Base-by-base conservation (phyloP, 2,329 filamentous ascomycete species). In the Helotiales sp. region DNA sequence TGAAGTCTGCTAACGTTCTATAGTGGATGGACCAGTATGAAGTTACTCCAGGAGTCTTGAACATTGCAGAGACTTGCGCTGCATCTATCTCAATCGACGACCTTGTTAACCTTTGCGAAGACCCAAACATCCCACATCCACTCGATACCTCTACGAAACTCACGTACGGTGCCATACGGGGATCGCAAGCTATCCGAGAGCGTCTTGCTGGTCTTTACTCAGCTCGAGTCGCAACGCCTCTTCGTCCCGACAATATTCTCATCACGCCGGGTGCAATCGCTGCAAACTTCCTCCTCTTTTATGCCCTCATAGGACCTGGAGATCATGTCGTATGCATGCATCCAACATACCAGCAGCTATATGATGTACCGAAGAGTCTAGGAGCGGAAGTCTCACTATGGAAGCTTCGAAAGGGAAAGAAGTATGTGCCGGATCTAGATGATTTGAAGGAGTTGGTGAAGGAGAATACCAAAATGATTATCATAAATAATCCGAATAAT, bases 321-420 rank as follows among this genome's bases (percentile, higher is more conserved):
- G 92, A 97, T 75, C 93, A 97, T 82, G 91, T 95, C 55, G 86
- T 97, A 66, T 96, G 92, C 75, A 91, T 96, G 66, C 92, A 93
- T 76, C 93, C 93, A 13, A 95, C 92, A 0, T 96, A 96, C 74
- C 92, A 96, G 77, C 92, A 96, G 74, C 84, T 97, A 1, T 96
- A 95, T 75, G 83, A 88, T 10, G 86, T 96, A 0, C 92, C 93
- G 0, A 83, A 84, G 71, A 90, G 88, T 43, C 80, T 96, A 5
- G 93, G 93, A 0, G 92, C 92, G 0, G 87, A 92, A 66, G 91
- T 96, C 17, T 88, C 89, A 49, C 78, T 95, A 11, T 97, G 93
- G 93, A 88, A 86, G 75, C 83, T 93, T 8, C 85, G 84, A 58
- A 83, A 86, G 45, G 82, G 87, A 24, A 85, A 92, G 58, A 83